Conservation (phyloP, 2,329 filamentous ascomycete species). For the Elsinoe arachidis region DNA sequence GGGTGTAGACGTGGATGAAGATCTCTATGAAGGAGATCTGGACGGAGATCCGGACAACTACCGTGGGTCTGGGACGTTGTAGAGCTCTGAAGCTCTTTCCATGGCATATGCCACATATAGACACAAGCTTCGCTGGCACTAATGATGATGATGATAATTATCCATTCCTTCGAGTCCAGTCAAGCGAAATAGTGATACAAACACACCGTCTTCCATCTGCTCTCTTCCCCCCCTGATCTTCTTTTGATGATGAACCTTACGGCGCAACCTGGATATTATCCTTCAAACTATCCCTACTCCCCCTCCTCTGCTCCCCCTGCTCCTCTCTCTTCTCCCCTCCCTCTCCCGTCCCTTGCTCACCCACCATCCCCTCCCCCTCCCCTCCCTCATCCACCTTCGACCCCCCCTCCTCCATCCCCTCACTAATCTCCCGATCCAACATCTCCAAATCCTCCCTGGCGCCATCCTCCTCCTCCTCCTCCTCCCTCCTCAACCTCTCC, state of each 20-base stretch:
- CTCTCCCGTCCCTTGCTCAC: background rate
- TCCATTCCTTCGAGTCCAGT: no score
- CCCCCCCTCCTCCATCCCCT: background rate
- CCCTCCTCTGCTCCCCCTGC: background rate
- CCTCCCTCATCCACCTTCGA: background rate
- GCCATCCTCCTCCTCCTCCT: background rate
- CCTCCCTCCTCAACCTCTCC: conserved; percentile 4
- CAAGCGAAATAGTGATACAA: background rate
- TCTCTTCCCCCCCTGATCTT: background rate
- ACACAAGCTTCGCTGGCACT: background rate
- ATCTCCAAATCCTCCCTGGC: conserved; percentile 9
- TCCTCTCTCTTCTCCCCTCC: background rate
- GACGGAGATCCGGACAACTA: background rate
- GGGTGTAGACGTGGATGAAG: background rate
- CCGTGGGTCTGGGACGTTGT: background rate
- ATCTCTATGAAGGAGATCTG: background rate
- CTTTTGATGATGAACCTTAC: background rate
- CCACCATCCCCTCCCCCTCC: background rate
- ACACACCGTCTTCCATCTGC: background rate
- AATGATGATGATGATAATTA: background rate
- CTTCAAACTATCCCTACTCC: background rate
- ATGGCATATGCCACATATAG: no score
- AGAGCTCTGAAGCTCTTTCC: background rate
- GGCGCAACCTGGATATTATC: conserved; percentile 8
- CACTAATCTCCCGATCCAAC: conserved; percentile 6